phyloP scores from a whole-genome alignment of 805 yeast genomes.

The Zygoascus flipseniorum region DNA sequence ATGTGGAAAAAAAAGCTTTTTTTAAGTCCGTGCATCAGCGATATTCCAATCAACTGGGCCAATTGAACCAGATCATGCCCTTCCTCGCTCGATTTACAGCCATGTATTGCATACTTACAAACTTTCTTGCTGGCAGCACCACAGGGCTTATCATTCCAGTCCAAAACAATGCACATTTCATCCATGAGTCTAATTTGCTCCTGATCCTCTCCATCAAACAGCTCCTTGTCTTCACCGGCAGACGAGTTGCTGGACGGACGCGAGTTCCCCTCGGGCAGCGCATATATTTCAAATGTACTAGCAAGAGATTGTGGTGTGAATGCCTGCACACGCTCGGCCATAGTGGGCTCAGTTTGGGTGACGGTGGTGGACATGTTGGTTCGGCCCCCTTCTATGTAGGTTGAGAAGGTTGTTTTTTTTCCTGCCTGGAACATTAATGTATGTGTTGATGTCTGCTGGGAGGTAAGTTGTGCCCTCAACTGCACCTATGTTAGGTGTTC shows the following conservation, averaged over 20 bases:
- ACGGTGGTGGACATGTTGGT: background rate
- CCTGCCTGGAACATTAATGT: background rate
- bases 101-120: slow-evolving; percentile 20
- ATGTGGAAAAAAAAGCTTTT: no score
- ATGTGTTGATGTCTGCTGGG: background rate
- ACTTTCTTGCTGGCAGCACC: slow-evolving; percentile 93
- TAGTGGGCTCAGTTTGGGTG: background rate
- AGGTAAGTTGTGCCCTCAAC: background rate
- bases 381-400: background rate
- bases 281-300: background rate
- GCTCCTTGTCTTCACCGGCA: slow-evolving; percentile 21
- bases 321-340: slow-evolving; percentile 1
- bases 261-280: slow-evolving; percentile 2
- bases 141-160: slow-evolving; percentile 75
- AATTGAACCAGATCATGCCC: background rate
- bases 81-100: background rate
- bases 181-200: slow-evolving; percentile 95
- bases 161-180: slow-evolving; percentile 89
- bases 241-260: background rate
- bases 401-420: background rate
- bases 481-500: background rate
- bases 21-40: no score
- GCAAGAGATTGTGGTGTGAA: background rate
- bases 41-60: background rate
- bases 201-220: slow-evolving; percentile 83